Evolutionary conservation across 805 yeast species (phyloP).

Genomic region (Kodamaea kakaduensis): DNA sequence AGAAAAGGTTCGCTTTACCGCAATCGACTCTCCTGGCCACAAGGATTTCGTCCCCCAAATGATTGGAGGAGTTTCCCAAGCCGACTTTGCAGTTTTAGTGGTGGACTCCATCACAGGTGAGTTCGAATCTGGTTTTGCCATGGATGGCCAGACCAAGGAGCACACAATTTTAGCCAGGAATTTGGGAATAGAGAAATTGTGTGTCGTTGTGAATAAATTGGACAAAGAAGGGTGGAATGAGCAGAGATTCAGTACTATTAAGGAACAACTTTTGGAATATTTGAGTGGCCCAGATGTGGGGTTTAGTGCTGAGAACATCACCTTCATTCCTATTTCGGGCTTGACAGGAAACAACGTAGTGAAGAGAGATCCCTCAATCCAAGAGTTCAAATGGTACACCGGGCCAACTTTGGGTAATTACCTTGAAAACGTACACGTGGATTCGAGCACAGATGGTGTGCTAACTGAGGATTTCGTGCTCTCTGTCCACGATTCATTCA

Average conservation of each 20-base stretch:
- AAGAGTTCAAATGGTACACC: conserved; percentile 45
- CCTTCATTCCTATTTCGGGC: conserved; percentile 68
- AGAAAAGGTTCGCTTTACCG: conserved; percentile 49
- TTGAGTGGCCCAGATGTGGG: conserved; percentile 49
- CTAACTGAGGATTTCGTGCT: conserved; percentile 46
- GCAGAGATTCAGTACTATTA: conserved; percentile 49
- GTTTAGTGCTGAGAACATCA: conserved; percentile 37
- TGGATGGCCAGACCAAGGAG: conserved; percentile 75
- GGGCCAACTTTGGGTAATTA: conserved; percentile 41
- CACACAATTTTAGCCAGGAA: conserved; percentile 66
- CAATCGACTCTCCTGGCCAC: conserved; percentile 85
- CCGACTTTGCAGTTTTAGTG: conserved; percentile 69
- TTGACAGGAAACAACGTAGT: conserved; percentile 64
- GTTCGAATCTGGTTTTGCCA: conserved; percentile 63
- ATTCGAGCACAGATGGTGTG: conserved; percentile 12
- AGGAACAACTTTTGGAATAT: conserved; percentile 45
- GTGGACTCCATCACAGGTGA: conserved; percentile 64
- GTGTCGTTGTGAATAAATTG: conserved; percentile 68
- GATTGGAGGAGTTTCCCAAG: conserved; percentile 80
- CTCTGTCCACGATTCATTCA: conserved; percentile 59
- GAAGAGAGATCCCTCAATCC: conserved; percentile 27
- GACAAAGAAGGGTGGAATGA: conserved; percentile 60
- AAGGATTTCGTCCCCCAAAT: conserved; percentile 79
- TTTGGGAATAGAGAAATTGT: conserved; percentile 57
- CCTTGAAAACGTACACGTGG: conserved; percentile 32